These are phyloP conservation scores for Pyrenula massariospora DNA, from an alignment of 495 filamentous ascomycete genomes.

Conservation along the genomic window DNA sequence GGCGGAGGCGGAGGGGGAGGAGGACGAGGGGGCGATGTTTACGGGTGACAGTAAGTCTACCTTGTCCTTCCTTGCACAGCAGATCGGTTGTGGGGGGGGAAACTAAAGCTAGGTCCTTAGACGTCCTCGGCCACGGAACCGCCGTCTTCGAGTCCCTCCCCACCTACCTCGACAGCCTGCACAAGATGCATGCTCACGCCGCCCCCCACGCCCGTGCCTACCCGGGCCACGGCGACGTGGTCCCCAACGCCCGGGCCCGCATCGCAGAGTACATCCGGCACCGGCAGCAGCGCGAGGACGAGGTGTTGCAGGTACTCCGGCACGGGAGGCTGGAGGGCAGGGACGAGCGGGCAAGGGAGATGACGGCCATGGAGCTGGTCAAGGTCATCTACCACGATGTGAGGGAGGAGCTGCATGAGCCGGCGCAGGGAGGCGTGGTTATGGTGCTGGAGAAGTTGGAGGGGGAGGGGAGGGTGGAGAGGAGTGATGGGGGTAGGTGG, in stretches of 20 bases:
- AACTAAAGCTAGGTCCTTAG: slow-evolving; percentile 7
- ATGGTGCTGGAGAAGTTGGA: slow-evolving; percentile 62
- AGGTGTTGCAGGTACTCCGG: slow-evolving; percentile 60
- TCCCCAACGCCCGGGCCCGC: slow-evolving; percentile 52
- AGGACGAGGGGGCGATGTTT: slow-evolving; percentile 77
- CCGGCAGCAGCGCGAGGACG: slow-evolving; percentile 64
- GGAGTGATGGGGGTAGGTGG: background rate
- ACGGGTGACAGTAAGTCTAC: slow-evolving; percentile 74
- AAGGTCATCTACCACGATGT: slow-evolving; percentile 74
- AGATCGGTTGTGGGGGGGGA: background rate
- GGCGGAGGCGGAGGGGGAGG: background rate
- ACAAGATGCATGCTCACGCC: slow-evolving; percentile 46
- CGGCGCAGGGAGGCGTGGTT: slow-evolving; percentile 57
- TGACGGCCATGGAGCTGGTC: slow-evolving; percentile 66
- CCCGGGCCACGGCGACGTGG: slow-evolving; percentile 73
- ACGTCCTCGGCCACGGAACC: slow-evolving; percentile 88
- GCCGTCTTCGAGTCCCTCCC: slow-evolving; percentile 79
- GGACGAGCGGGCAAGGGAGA: slow-evolving; percentile 10
- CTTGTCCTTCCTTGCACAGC: background rate
- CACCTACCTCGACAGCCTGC: slow-evolving; percentile 60
- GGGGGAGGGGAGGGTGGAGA: slow-evolving; percentile 47
- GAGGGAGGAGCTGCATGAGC: slow-evolving; percentile 57
- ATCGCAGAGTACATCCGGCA: slow-evolving; percentile 77
- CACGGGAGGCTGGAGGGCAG: slow-evolving; percentile 24
- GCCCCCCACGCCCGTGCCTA: slow-evolving; percentile 53